Conservation (phyloP, 1,284 basidiomycete species). For the Agaricales sp. region DNA sequence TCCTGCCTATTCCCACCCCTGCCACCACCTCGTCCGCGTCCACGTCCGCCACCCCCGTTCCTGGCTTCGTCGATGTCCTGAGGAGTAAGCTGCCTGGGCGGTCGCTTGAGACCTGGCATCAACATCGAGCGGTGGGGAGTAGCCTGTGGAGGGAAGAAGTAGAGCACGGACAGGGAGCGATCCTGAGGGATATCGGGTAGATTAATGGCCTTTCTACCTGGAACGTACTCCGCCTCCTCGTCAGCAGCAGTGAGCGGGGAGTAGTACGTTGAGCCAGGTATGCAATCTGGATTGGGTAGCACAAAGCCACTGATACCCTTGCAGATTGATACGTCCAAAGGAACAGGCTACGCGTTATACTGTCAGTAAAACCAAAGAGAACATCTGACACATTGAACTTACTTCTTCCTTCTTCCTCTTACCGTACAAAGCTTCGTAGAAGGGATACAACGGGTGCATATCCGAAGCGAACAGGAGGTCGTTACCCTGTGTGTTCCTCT, state of each 20-base stretch:
- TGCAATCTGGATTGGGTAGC: conserved; percentile 77
- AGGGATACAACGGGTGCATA: conserved; percentile 78
- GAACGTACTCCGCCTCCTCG: neutral
- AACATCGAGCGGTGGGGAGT: conserved; percentile 81
- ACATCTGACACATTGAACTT: conserved; percentile 18
- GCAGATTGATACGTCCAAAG: conserved; percentile 62
- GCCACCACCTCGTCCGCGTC: conserved; percentile 14
- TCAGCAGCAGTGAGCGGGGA: conserved; percentile 53
- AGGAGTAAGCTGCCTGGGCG: conserved; percentile 53
- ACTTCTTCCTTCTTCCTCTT: conserved; percentile 80
- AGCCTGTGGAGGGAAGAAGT: conserved; percentile 83
- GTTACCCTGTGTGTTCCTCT: conserved; percentile 81
- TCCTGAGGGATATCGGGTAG: conserved; percentile 82
- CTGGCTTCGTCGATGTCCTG: conserved; percentile 63
- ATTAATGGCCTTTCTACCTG: conserved; percentile 8
- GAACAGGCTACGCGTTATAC: conserved; percentile 37
- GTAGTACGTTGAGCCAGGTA: conserved; percentile 87
- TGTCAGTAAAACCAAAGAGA: conserved; percentile 8
- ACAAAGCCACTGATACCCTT: conserved; percentile 77
- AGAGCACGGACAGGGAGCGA: conserved; percentile 78
- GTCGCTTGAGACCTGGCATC: conserved; percentile 63
- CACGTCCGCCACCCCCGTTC: conserved; percentile 32
- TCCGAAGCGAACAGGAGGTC: conserved; percentile 82
- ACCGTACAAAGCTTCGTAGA: conserved; percentile 82
- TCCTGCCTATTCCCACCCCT: conserved; percentile 14